phyloP scores from a whole-genome alignment of 2,329 filamentous ascomycete species.

The Colletotrichum gigasporum region DNA sequence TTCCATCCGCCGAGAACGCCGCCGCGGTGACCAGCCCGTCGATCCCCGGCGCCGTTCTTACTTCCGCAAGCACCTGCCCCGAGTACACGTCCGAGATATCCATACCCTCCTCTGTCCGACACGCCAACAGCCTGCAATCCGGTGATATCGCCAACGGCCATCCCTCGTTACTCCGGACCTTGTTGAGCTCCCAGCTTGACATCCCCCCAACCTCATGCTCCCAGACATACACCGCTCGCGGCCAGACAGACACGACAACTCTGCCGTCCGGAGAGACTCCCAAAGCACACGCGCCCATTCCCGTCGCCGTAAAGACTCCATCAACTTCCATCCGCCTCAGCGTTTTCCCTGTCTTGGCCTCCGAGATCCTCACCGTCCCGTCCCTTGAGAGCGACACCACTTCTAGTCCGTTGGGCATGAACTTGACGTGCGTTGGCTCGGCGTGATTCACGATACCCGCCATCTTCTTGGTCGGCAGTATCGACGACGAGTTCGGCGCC shows the following conservation, averaged over 20 bases:
- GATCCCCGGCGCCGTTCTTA: conserved; percentile 19
- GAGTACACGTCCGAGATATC: conserved; percentile 50
- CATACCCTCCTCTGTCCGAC: conserved; percentile 51
- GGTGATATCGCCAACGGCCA: conserved; percentile 52
- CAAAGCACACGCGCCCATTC: conserved; percentile 42
- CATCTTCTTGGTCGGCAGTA: conserved; percentile 29
- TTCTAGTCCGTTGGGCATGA: conserved; percentile 39
- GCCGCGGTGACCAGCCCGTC: conserved; percentile 45
- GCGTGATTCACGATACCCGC: conserved; percentile 47
- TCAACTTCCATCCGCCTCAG: conserved; percentile 47
- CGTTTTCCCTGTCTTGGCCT: conserved; percentile 43
- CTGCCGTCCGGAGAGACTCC: conserved; percentile 44
- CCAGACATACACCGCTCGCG: conserved; percentile 49
- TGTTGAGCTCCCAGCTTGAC: conserved; percentile 46
- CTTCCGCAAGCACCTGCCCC: conserved; percentile 42
- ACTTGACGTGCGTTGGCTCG: conserved; percentile 49
- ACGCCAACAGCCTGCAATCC: conserved; percentile 48
- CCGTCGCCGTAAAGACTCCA: conserved; percentile 30
- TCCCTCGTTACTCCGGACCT: conserved; percentile 45
- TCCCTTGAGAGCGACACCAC: conserved; percentile 49
- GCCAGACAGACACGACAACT: conserved; percentile 50
- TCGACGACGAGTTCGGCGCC: neutral
- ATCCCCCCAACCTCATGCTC: conserved; percentile 42
- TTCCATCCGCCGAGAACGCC: conserved; percentile 44
- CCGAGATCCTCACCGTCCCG: conserved; percentile 48